Evolutionary conservation across 306 rosid genomes (phyloP), one percentile per base, ranked within the genome.

Genomic region (Vigna trinervia): DNA sequence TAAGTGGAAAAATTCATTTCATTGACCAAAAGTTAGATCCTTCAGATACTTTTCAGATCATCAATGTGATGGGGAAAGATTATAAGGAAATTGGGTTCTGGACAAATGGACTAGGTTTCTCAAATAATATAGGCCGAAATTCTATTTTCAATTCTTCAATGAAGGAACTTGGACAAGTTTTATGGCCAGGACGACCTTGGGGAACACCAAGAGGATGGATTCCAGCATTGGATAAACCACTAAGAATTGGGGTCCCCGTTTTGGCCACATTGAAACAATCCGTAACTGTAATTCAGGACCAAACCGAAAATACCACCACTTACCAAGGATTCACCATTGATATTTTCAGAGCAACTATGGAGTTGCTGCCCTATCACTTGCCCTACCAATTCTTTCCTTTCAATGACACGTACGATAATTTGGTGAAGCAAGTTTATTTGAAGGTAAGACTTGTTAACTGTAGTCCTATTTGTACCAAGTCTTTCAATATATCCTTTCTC

Each of bases 161-260:
- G 87, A 69, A 48, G 56, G 61, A 43, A 69, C 57, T 85, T 10
- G 84, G 80, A 50, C 71, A 65, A 62, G 77, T 89, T 13, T 28
- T 83, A 48, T 86, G 87, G 90, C 92, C 90, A 12, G 92, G 88
- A 17, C 76, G 80, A 50, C 73, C 87, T 71, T 47, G 34, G 56
- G 74, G 9, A 6, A 74, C 39, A 59, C 88, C 91, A 62, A 85
- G 48, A 76, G 91, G 87, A 56, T 83, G 89, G 91, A 43, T 17
- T 13, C 28, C 78, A 39, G 58, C 78, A 39, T 13, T 52, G 6
- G 48, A 58, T 53, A 79, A 56, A 0, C 69, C 69, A 7, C 71
- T 86, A 58, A 86, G 54, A 68, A 71, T 86, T 77, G 92, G 87
- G 1, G 90, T 84, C 50, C 92, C 90, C 0, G 19, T 28, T 39